Conservation (phyloP, 2,329 filamentous ascomycete genomes). For the Xylaria sp. region DNA sequence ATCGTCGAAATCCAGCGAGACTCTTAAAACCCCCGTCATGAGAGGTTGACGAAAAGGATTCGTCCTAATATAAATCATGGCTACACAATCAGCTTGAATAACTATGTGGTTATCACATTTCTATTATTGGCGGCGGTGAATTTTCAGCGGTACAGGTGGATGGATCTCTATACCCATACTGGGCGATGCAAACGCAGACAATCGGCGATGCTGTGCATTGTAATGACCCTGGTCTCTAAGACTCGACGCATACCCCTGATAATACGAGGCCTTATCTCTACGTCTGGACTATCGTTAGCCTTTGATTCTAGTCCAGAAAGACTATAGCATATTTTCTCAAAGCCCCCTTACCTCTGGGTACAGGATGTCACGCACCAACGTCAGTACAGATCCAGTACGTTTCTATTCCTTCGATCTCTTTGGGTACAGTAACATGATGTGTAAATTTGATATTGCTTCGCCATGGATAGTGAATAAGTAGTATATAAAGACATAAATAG, state of each 20-base stretch:
- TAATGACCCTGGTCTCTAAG: constrained; percentile 6
- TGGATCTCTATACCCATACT: neutral
- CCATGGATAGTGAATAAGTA: neutral
- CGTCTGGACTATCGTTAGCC: neutral
- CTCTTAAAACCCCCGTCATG: neutral
- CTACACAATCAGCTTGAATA: neutral
- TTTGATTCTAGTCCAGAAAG: neutral
- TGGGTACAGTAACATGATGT: neutral
- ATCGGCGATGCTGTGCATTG: constrained; percentile 37
- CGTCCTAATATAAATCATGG: neutral
- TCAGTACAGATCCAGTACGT: too few relatives aligned
- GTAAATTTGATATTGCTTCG: neutral
- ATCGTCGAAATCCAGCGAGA: neutral
- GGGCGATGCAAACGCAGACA: neutral
- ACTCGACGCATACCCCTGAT: neutral
- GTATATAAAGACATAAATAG: neutral
- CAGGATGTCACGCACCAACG: too few relatives aligned
- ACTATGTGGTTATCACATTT: neutral
- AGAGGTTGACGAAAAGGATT: neutral
- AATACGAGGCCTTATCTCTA: neutral
- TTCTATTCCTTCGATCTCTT: too few relatives aligned
- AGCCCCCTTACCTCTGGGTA: too few relatives aligned
- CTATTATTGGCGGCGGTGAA: neutral
- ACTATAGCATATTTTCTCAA: too few relatives aligned
- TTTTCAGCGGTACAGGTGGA: neutral